Conservation (phyloP, 1,284 basidiomycete genomes). For the Polyporus tsugae region DNA sequence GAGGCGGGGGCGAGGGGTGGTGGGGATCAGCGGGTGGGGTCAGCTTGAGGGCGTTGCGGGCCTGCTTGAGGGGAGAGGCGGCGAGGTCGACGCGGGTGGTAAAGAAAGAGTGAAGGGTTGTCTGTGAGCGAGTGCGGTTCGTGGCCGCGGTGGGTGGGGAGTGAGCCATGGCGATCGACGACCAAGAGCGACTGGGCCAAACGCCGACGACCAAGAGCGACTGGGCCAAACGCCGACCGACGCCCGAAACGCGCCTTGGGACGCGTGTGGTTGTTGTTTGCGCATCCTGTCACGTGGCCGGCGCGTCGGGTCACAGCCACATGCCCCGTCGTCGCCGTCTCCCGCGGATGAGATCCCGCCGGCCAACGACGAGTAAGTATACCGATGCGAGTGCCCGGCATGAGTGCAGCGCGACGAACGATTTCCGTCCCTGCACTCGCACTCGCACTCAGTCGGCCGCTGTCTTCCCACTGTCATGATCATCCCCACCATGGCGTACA, state of each 20-base stretch:
- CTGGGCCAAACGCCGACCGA: not conserved
- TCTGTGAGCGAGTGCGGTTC: slow-evolving; percentile 32
- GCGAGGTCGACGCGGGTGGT: slow-evolving; percentile 21
- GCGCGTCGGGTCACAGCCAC: slow-evolving; percentile 10
- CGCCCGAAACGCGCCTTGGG: not conserved
- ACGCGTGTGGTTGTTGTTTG: slow-evolving; percentile 20
- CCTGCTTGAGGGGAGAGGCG: slow-evolving; percentile 31
- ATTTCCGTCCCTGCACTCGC: too few relatives aligned
- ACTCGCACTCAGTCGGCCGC: too few relatives aligned
- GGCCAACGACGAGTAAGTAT: too few relatives aligned
- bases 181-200: not conserved
- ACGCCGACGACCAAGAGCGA: slow-evolving; percentile 6
- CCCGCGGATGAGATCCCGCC: too few relatives aligned
- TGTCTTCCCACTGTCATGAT: too few relatives aligned
- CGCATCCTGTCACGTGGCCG: slow-evolving; percentile 3
- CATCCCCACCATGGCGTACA: too few relatives aligned
- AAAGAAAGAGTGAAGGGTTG: slow-evolving; percentile 24
- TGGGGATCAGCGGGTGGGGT: not conserved
- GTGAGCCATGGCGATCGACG: slow-evolving; percentile 18
- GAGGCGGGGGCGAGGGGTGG: slow-evolving; percentile 3
- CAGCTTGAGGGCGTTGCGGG: slow-evolving; percentile 20
- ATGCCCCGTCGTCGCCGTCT: not conserved
- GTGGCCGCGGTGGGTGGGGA: too few relatives aligned
- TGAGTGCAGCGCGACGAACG: too few relatives aligned
- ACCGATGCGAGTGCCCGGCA: too few relatives aligned